Evolutionary conservation across 2,329 filamentous ascomycete genomes (phyloP).

Genomic region (Akanthomyces uredinophilus): DNA sequence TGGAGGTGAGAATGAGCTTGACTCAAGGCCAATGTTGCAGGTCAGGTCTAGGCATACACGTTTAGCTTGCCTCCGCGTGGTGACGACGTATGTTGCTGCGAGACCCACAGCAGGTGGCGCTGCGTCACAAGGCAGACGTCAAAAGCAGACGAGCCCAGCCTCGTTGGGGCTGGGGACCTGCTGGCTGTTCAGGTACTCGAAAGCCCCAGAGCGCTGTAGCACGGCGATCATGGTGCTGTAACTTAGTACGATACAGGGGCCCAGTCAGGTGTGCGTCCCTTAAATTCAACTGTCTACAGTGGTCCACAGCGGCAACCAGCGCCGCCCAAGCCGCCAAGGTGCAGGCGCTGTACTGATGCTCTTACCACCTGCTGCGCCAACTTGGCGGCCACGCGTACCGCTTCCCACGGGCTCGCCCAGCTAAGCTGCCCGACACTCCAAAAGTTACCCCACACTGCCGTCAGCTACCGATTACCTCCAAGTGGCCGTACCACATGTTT

Average conservation of each 20-base stretch:
- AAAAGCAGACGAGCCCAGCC: background rate
- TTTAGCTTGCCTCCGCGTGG: constrained; percentile 14
- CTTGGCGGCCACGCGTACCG: constrained; percentile 6
- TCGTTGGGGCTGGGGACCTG: background rate
- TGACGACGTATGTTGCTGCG: constrained; percentile 14
- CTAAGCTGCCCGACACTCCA: background rate
- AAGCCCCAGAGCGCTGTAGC: background rate
- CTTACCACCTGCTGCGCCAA: background rate
- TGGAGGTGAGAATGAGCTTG: constrained; percentile 1
- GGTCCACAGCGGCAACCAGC: background rate
- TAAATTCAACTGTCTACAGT: background rate
- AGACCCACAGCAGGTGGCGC: constrained; percentile 13
- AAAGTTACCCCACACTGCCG: constrained; percentile 10
- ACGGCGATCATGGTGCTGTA: no score
- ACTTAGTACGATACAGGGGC: no score
- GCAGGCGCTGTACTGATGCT: background rate
- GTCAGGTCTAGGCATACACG: constrained; percentile 1
- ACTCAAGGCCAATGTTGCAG: constrained; percentile 9
- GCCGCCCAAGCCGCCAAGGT: background rate
- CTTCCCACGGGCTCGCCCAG: background rate
- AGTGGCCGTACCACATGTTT: constrained; percentile 12
- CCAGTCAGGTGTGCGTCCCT: background rate
- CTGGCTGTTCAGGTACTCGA: background rate
- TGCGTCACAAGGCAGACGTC: constrained; percentile 6
- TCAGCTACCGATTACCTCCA: constrained; percentile 10